phyloP scores from a whole-genome alignment of 305 asterid genomes.

The Fraxinus sp. region DNA sequence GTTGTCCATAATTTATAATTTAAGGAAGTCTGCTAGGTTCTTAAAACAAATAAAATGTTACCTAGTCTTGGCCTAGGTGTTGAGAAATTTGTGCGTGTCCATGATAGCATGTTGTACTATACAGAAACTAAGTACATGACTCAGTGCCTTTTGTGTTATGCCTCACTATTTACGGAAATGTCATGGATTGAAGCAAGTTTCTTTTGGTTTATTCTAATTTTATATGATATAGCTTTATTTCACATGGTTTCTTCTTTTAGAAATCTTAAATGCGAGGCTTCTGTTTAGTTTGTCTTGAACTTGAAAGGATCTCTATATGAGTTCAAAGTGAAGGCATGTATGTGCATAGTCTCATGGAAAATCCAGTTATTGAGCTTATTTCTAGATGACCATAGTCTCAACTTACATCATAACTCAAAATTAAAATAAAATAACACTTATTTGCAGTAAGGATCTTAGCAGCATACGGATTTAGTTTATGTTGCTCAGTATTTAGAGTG shows the following conservation, averaged over 20 bases:
- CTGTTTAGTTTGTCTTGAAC: background rate
- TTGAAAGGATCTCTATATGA: background rate
- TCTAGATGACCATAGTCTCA: background rate
- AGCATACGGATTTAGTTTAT: background rate
- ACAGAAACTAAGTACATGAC: background rate
- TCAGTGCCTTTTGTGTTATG: background rate
- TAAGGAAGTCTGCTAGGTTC: background rate
- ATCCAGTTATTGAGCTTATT: background rate
- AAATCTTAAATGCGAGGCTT: background rate
- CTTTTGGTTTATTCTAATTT: background rate
- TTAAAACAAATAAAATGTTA: too few species aligned
- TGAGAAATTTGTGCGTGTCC: background rate
- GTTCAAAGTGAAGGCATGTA: background rate
- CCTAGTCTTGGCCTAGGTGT: background rate
- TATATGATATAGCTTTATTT: background rate
- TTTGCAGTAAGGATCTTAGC: background rate
- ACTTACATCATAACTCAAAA: background rate
- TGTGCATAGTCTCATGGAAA: background rate
- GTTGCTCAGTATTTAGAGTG: background rate
- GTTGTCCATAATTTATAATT: background rate
- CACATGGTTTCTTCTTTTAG: background rate
- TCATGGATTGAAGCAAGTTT: constrained; percentile 47
- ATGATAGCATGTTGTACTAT: background rate
- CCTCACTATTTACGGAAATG: constrained; percentile 16
- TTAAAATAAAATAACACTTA: background rate